Conservation (phyloP, 1,284 basidiomycete genomes). For the Ceratobasidium theobromae region DNA sequence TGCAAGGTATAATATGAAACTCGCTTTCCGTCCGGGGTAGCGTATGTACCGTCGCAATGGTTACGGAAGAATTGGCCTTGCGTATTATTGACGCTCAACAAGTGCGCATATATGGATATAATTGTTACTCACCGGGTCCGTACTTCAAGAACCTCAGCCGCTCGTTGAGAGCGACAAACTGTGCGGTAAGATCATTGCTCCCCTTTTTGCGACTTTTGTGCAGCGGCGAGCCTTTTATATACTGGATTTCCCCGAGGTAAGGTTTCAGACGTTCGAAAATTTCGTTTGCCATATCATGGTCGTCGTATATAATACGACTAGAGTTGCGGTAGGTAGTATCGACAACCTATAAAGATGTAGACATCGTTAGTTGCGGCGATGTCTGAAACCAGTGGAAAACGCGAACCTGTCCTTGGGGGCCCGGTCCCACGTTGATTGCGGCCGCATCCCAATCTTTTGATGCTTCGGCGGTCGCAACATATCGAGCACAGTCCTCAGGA, state of each 20-base stretch:
- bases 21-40: slow-evolving; percentile 31
- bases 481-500: slow-evolving; percentile 31
- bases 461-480: slow-evolving; percentile 25
- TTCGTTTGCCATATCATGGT: slow-evolving; percentile 12
- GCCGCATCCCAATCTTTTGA: slow-evolving; percentile 18
- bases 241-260: slow-evolving; percentile 27
- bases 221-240: not conserved
- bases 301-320: slow-evolving; percentile 29
- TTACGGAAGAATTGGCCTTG: slow-evolving; percentile 32
- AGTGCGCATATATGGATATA: not conserved
- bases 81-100: not conserved
- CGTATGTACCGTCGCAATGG: slow-evolving; percentile 32
- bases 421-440: slow-evolving; percentile 8
- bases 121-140: slow-evolving; percentile 9
- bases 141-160: slow-evolving; percentile 34
- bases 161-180: slow-evolving; percentile 30
- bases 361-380: too few species aligned
- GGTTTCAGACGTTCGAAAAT: slow-evolving; percentile 23
- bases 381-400: too few species aligned
- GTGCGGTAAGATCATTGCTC: not conserved
- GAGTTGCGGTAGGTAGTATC: slow-evolving; percentile 31
- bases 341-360: slow-evolving; percentile 4
- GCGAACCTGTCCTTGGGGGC: not conserved
- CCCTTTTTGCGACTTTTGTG: not conserved
- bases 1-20: slow-evolving; percentile 32